Conservation (phyloP, 371 early-diverging fungal genomes). For the Lichtheimia hyalospora region DNA sequence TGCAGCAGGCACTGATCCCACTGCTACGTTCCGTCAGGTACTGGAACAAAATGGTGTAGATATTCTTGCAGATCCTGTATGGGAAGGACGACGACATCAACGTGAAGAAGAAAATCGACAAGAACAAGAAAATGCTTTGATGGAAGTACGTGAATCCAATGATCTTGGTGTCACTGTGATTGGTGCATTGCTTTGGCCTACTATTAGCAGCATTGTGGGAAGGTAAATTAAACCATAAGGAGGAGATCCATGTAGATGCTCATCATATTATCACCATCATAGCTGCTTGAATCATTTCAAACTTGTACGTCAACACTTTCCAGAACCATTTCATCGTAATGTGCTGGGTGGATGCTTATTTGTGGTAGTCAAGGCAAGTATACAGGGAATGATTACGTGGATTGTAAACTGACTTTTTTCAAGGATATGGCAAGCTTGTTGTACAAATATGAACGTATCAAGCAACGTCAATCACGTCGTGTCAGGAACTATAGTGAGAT, state of each 20-base stretch:
- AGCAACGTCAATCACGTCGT: constrained; percentile 42
- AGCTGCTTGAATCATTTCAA: constrained; percentile 52
- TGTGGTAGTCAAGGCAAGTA: constrained; percentile 53
- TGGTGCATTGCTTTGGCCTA: constrained; percentile 58
- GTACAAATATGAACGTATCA: constrained; percentile 43
- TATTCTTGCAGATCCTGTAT: constrained; percentile 8
- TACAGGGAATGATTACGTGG: neutral
- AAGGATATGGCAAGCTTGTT: constrained; percentile 42
- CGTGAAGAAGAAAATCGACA: constrained; percentile 6
- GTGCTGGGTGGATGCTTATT: constrained; percentile 65
- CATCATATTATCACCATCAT: neutral
- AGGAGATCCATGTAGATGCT: neutral
- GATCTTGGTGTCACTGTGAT: constrained; percentile 49
- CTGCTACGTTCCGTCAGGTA: constrained; percentile 1
- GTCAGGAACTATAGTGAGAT: constrained; percentile 28
- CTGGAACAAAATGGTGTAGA: constrained; percentile 4
- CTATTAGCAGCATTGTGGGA: constrained; percentile 44
- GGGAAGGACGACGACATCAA: constrained; percentile 11
- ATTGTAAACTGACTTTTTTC: neutral
- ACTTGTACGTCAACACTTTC: constrained; percentile 48
- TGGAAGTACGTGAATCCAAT: constrained; percentile 10
- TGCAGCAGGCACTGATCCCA: neutral
- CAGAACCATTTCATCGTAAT: constrained; percentile 61
- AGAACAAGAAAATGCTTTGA: constrained; percentile 7
- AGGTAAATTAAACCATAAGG: constrained; percentile 19